Base-by-base conservation (phyloP, 2,329 filamentous ascomycete species). In the Ceratocystis destructans region DNA sequence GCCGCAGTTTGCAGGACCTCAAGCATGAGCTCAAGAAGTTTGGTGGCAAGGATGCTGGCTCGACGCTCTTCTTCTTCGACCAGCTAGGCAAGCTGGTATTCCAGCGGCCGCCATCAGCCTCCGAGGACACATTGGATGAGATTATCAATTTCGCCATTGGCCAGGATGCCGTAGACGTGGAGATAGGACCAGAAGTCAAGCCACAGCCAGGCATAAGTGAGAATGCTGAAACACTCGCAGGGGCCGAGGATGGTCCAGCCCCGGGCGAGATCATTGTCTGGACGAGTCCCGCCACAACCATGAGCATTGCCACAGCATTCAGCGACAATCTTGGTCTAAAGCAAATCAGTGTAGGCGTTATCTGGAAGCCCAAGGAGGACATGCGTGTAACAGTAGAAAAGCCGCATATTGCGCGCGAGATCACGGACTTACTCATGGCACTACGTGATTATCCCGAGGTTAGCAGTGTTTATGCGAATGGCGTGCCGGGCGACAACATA, bases 61-160 rank as follows among this genome's bases (percentile, higher is more conserved):
- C 91, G 0, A 90, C 89, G 12, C 84, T 83, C 6, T 97, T 93
- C 76, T 81, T 96, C 71, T 99, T 99, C 74, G 82, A 89, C 66
- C 88, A 88, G 72, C 87, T 87, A 68, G 94, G 94, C 1, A 82
- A 86, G 64, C 81, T 91, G 33, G 79, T 87, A 2, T 86, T 96
- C 72, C 83, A 85, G 72, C 78, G 46, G n/a, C 64, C 67, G 5
- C 28, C 20, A 2, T 33, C 37, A 8, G 64, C 53, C n/a, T 33
- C 12, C 20, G 64, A 64, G 37, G 61, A 59, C 12, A 20, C n/a
- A 17, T 33, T 68, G 10, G 68, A 70, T n/a, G 61, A 67, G 1
- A 64, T 70, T 25, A 46, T 70, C 25, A 63, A 61, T 8, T 62
- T 64, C 8, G 65, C 65, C 17, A 66, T 68, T 31, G 15, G 61